Evolutionary conservation across 257 asterid genomes (phyloP), one percentile per base, ranked within the genome.

Genomic region (Solanum clarkiae): DNA sequence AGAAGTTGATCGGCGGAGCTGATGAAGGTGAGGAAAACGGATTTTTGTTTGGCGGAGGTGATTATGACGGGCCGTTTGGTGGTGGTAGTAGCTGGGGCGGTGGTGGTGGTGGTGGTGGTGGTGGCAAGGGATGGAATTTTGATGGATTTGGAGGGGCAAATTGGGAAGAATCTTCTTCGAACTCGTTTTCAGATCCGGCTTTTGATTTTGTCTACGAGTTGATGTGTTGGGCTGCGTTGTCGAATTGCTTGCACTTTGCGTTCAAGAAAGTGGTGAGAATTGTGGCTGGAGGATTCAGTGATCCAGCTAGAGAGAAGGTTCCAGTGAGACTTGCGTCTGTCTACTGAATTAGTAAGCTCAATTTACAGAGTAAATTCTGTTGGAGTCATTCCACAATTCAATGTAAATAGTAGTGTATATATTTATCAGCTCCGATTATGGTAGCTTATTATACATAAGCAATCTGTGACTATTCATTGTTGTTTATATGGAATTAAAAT

Each of bases 121-220:
- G 97, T 71, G 90, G 90, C 47, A 86, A 75, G 56, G 90, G 91
- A 13, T 91, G 99, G 98, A 93, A 91, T 77, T 94, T 84, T 54
- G 94, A 90, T 26, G 98, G 96, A 66, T 62, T 88, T 84, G 98
- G 94, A 70, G 93, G 95, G 70, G 44, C 90, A 49, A 87, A 90
- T 82, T 93, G 99, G 99, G 97, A 87, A 45, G 99, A 90, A 20
- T 87, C 87, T 29, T 81, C 95, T 1, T 88, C 89, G 16, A 62
- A 91, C 60, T 90, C 95, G 6, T 84, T 90, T 44, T 75, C 93
- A n/a, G 98, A 96, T 86, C 98, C 98, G 59, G 99, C 98, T 14
- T 96, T 94, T 47, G 98, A 96, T 91, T 90, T 96, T 32, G 99
- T 96, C 6, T 96, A 93, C 42, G 98, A 91, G 92, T 92, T 96